phyloP scores from a whole-genome alignment of 2,329 filamentous ascomycete genomes.

The Aureobasidium vineae region DNA sequence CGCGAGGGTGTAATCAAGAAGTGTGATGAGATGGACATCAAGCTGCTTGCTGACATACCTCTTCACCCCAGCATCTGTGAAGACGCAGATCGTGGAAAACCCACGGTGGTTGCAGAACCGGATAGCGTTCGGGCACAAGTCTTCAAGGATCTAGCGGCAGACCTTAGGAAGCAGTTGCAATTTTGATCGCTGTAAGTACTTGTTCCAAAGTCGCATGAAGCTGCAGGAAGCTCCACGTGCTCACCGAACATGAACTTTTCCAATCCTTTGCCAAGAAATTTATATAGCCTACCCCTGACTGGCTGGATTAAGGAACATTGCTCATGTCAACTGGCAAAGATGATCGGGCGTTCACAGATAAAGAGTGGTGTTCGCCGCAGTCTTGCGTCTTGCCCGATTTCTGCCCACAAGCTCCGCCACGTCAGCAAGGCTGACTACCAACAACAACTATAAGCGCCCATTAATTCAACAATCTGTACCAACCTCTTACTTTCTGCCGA shows the following conservation, averaged over 20 bases:
- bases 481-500: no score
- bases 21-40: constrained; percentile 69
- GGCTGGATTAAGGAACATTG: background rate
- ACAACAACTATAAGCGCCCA: background rate
- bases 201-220: background rate
- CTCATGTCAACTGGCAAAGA: background rate
- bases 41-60: constrained; percentile 85
- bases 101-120: constrained; percentile 86
- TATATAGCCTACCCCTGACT: background rate
- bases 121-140: constrained; percentile 66
- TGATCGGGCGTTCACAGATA: background rate
- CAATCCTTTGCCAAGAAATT: background rate
- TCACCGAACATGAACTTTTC: background rate
- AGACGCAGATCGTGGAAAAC: constrained; percentile 81
- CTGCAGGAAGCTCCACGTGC: background rate
- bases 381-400: background rate
- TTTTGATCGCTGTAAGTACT: constrained; percentile 16
- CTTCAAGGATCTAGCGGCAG: constrained; percentile 55
- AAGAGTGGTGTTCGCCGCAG: background rate
- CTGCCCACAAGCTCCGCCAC: background rate
- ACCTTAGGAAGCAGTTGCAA: constrained; percentile 24
- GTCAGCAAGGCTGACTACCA: constrained; percentile 4
- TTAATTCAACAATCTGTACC: background rate
- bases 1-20: constrained; percentile 58
- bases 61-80: constrained; percentile 83